Conservation (phyloP, 1,139 yeast species). For the Geotrichum fermentans region DNA sequence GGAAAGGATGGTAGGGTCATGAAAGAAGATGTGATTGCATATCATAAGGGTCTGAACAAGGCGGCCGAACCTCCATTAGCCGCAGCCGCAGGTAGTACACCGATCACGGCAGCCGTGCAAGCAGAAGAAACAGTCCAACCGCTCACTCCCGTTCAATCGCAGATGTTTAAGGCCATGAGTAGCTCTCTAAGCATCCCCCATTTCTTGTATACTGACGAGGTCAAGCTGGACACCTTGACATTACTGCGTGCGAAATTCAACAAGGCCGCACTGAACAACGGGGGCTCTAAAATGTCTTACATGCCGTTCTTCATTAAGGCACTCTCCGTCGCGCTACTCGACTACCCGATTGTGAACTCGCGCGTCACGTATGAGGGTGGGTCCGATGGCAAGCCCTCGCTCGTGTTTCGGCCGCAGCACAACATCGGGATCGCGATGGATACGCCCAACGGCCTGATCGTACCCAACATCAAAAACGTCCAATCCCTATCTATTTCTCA, state of each 20-base stretch:
- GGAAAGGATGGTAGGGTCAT: slow-evolving; percentile 38
- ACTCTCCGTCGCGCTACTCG: slow-evolving; percentile 31
- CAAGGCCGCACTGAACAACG: slow-evolving; percentile 14
- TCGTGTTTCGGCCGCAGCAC: slow-evolving; percentile 31
- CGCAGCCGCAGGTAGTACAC: slow-evolving; percentile 8
- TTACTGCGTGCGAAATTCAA: slow-evolving; percentile 29
- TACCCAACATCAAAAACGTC: slow-evolving; percentile 68
- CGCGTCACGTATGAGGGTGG: slow-evolving; percentile 24
- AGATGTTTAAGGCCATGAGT: slow-evolving; percentile 38
- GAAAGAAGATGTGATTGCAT: slow-evolving; percentile 35
- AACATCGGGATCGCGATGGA: slow-evolving; percentile 66
- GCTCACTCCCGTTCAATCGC: slow-evolving; percentile 33
- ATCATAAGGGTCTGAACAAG: slow-evolving; percentile 8
- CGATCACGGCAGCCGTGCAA: slow-evolving; percentile 12
- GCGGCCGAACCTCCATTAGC: background rate
- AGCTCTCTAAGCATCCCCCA: slow-evolving; percentile 36
- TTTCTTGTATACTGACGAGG: slow-evolving; percentile 37
- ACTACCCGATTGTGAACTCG: slow-evolving; percentile 34
- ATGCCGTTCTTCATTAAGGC: slow-evolving; percentile 40
- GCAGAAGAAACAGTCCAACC: slow-evolving; percentile 25
- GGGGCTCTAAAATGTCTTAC: slow-evolving; percentile 31
- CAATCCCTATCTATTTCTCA: slow-evolving; percentile 59
- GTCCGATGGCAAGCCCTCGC: slow-evolving; percentile 29
- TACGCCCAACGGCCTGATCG: slow-evolving; percentile 69
- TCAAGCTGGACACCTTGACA: slow-evolving; percentile 30